phyloP scores from a whole-genome alignment of 2,329 filamentous ascomycete species.

The Curvularia spicifera region DNA sequence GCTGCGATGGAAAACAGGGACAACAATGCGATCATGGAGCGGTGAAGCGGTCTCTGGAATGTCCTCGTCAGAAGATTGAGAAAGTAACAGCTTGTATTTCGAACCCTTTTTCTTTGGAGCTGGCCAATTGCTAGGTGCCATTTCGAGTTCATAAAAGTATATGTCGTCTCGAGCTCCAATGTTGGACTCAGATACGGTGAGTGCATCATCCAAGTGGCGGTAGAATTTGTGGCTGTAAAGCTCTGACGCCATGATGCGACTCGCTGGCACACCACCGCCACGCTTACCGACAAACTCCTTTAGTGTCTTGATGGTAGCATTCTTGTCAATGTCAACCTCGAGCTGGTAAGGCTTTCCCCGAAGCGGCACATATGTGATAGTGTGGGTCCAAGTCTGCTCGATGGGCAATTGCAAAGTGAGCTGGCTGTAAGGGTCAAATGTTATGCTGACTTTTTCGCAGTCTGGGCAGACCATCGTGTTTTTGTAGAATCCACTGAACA shows the following conservation, averaged over 20 bases:
- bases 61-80: slow-evolving; percentile 55
- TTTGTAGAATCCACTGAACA: slow-evolving; percentile 97
- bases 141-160: slow-evolving; percentile 78
- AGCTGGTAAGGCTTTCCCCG: slow-evolving; percentile 73
- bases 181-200: slow-evolving; percentile 69
- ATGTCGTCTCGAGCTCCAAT: slow-evolving; percentile 70
- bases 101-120: slow-evolving; percentile 58
- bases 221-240: slow-evolving; percentile 86
- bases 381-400: slow-evolving; percentile 78
- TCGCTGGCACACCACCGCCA: slow-evolving; percentile 58
- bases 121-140: slow-evolving; percentile 78
- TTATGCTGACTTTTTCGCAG: slow-evolving; percentile 96
- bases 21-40: slow-evolving; percentile 69
- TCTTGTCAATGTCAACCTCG: slow-evolving; percentile 80
- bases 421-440: slow-evolving; percentile 97
- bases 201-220: slow-evolving; percentile 76
- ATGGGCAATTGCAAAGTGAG: slow-evolving; percentile 89
- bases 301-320: slow-evolving; percentile 70
- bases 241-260: slow-evolving; percentile 79
- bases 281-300: slow-evolving; percentile 68
- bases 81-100: slow-evolving; percentile 55
- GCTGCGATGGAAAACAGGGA: slow-evolving; percentile 72
- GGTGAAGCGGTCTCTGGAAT: slow-evolving; percentile 64
- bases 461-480: slow-evolving; percentile 91
- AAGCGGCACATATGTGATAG: slow-evolving; percentile 78